Percentiles rank a stretch among this genome's conserved stretches.
phyloP scores from a whole-genome alignment of 768 basidiomycete genomes.

The Lentinula raphanica region DNA sequence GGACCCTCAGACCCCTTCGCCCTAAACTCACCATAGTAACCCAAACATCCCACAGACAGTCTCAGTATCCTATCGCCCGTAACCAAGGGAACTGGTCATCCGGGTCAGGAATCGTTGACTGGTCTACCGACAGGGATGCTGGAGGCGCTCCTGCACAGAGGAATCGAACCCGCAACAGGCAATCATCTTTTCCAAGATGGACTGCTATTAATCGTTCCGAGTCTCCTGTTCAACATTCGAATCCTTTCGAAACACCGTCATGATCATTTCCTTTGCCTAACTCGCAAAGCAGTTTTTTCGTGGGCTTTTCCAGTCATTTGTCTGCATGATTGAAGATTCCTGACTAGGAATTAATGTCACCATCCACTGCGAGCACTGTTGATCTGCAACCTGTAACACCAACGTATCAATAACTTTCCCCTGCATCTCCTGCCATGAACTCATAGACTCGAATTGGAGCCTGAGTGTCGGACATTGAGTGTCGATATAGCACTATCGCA shows the following conservation, averaged over 20 bases:
- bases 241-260: not conserved
- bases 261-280: constrained; percentile 7
- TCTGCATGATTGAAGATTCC: no score
- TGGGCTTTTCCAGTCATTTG: not conserved
- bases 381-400: no score
- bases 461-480: no score
- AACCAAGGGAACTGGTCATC: not conserved
- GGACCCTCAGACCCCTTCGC: not conserved
- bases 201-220: no score
- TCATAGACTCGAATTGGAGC: no score
- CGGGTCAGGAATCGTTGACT: no score
- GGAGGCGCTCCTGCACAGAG: not conserved
- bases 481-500: no score
- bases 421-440: no score
- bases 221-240: not conserved
- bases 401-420: no score
- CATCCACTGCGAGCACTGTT: no score
- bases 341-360: not conserved
- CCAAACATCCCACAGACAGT: not conserved
- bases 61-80: not conserved
- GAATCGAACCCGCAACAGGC: not conserved
- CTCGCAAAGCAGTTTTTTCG: not conserved
- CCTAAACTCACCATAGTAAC: not conserved
- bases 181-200: not conserved
- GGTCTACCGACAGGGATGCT: no score